Conservation (phyloP, 2,329 filamentous ascomycete species). For the Lasiodiplodia hormozganensis region DNA sequence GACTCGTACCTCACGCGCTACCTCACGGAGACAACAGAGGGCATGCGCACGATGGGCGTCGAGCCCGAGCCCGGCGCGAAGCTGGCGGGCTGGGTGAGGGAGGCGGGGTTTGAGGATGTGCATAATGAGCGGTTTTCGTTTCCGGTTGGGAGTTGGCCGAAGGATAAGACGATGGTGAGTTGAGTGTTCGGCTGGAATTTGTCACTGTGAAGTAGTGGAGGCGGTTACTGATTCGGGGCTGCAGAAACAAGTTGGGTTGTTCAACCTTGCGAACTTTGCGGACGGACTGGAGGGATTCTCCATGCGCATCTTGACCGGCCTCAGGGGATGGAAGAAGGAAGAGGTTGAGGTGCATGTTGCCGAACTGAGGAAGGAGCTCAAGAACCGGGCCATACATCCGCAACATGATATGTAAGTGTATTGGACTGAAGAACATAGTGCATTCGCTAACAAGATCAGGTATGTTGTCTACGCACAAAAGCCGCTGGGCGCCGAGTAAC, state of each 20-base stretch:
- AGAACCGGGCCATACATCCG: slow-evolving; percentile 5
- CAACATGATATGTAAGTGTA: slow-evolving; percentile 7
- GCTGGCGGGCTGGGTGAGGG: slow-evolving; percentile 51
- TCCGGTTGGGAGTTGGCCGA: slow-evolving; percentile 39
- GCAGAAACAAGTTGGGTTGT: background rate
- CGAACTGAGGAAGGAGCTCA: background rate
- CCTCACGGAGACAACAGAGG: slow-evolving; percentile 36
- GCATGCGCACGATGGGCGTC: slow-evolving; percentile 44
- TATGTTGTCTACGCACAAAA: slow-evolving; percentile 4
- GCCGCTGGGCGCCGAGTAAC: background rate
- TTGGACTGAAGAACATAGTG: background rate
- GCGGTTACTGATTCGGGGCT: too few relatives aligned
- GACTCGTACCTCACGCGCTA: slow-evolving; percentile 33
- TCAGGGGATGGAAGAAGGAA: background rate
- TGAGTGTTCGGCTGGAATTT: too few relatives aligned
- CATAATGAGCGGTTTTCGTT: slow-evolving; percentile 50
- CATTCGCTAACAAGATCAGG: background rate
- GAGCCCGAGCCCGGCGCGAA: slow-evolving; percentile 44
- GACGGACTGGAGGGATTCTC: slow-evolving; percentile 35
- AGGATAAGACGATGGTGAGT: slow-evolving; percentile 50
- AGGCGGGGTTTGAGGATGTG: slow-evolving; percentile 62
- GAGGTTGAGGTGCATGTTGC: slow-evolving; percentile 5
- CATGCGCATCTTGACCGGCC: slow-evolving; percentile 1
- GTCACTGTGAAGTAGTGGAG: too few relatives aligned
- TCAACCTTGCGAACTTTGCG: background rate